Conservation (phyloP, 768 basidiomycete species). For the Fistulinella prunicolor region DNA sequence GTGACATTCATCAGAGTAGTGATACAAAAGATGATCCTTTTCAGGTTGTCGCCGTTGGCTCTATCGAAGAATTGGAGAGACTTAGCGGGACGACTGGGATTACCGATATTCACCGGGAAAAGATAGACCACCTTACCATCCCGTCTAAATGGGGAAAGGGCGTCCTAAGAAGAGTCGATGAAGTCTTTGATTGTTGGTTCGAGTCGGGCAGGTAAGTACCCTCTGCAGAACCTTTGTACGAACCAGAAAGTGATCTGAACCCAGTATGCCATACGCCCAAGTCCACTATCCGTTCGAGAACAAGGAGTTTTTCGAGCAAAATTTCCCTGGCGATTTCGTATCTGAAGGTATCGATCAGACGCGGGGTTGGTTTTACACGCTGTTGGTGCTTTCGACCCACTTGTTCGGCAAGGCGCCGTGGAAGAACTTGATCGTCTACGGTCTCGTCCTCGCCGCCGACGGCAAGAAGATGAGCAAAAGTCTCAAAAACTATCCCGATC, state of each 20-base stretch:
- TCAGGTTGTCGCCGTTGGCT: slow-evolving; percentile 82
- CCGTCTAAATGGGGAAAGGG: slow-evolving; percentile 90
- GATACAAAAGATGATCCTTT: not conserved
- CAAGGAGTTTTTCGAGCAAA: slow-evolving; percentile 76
- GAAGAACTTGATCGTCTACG: slow-evolving; percentile 97
- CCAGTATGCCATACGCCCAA: slow-evolving; percentile 98
- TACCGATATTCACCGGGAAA: slow-evolving; percentile 89
- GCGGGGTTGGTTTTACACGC: slow-evolving; percentile 98
- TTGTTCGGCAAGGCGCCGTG: slow-evolving; percentile 92
- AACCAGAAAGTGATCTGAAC: not conserved
- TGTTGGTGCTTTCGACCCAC: slow-evolving; percentile 94
- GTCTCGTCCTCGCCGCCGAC: slow-evolving; percentile 92
- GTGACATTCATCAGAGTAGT: not conserved
- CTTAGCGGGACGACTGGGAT: slow-evolving; percentile 83
- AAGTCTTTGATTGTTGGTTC: slow-evolving; percentile 99
- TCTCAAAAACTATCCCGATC: slow-evolving; percentile 95
- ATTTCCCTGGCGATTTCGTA: slow-evolving; percentile 94
- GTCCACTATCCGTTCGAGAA: slow-evolving; percentile 99
- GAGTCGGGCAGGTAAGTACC: slow-evolving; percentile 88
- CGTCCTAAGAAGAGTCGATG: slow-evolving; percentile 82
- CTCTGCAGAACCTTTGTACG: not conserved
- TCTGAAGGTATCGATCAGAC: slow-evolving; percentile 99
- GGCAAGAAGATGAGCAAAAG: slow-evolving; percentile 99
- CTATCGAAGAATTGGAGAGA: slow-evolving; percentile 81
- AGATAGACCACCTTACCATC: slow-evolving; percentile 94